A percentile compares a stretch with the other conserved stretches of the same genome.
Conservation (phyloP, 345 rosid genomes). For the Populus tremula region DNA sequence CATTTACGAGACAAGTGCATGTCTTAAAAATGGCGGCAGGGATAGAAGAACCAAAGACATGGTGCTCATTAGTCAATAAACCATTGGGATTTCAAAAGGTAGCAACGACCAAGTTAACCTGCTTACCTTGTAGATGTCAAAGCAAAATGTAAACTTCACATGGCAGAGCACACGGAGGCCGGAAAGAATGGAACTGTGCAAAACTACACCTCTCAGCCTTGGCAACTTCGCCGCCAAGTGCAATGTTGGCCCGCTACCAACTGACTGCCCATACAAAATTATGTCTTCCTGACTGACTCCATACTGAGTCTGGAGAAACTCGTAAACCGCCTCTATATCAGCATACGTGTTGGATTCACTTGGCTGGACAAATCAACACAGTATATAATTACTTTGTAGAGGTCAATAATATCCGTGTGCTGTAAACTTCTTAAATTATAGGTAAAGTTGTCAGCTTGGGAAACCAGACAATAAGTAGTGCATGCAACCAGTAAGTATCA, state of each 20-base stretch:
- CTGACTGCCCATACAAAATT: conserved; percentile 93
- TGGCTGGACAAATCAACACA: conserved; percentile 53
- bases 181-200: conserved; percentile 97
- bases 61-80: not conserved
- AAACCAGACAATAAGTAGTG: not conserved
- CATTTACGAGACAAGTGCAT: conserved; percentile 17
- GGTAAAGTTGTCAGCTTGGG: not conserved
- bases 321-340: conserved; percentile 93
- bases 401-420: not conserved
- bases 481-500: not conserved
- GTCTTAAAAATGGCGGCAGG: conserved; percentile 9
- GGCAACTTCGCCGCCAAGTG: conserved; percentile 97
- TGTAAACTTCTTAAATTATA: not conserved
- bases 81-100: not conserved
- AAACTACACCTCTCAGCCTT: conserved; percentile 91
- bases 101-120: not conserved
- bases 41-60: conserved; percentile 1
- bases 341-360: conserved; percentile 92
- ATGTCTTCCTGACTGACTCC: conserved; percentile 91
- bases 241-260: conserved; percentile 95
- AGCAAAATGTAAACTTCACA: conserved; percentile 77
- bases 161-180: conserved; percentile 99
- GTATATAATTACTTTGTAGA: not conserved
- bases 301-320: conserved; percentile 85
- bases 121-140: conserved; percentile 79